Base-by-base conservation (phyloP, 805 yeast species). In the Saturnispora silvae region DNA sequence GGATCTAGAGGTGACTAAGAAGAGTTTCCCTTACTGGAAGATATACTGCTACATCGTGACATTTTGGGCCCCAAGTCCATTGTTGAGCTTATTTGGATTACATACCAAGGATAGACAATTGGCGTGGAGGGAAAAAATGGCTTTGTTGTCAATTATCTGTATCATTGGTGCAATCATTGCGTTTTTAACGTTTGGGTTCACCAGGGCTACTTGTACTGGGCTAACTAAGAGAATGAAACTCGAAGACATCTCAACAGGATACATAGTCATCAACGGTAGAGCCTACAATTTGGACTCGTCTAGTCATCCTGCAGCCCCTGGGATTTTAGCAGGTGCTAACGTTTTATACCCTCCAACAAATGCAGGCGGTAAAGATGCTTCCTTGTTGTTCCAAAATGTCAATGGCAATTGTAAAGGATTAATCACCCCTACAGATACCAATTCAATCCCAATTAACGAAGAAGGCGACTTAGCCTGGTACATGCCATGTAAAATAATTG, bases 51-150 rank as follows among this genome's bases (percentile, higher is more conserved):
- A 75, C 46, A 48, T 71, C 7, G 61, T 92, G 25, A 87, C 98
- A 0, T 85, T 85, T 56, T 89, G 96, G 92, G 94, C 94, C 3
- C 95, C 96, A 1, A 72, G 80, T 3, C 78, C 86, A 0, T 44
- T 85, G 24, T 60, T 86, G 49, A 63, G 62, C 31, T 56, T 82
- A 31, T 81, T 75, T 58, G 97, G 97, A 3, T 69, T 89, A 70
- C 70, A 71, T 24, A 75, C 81, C 16, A 74, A 75, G 47, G 87
- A 77, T 31, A 74, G 95, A 42, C 96, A 87, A 54, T 75, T 76
- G 65, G 97, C 97, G 0, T 92, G 98, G 98, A 72, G 98, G 52
- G 98, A 92, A 53, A 89, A 89, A 53, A 81, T 87, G 38, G 97
- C 85, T 2, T 66, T 92, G 31, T 65, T 89, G 31, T 69, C 92